These are phyloP conservation scores for Bryoglossum gracile DNA, from an alignment of 495 filamentous ascomycete species.

Conservation along the genomic window DNA sequence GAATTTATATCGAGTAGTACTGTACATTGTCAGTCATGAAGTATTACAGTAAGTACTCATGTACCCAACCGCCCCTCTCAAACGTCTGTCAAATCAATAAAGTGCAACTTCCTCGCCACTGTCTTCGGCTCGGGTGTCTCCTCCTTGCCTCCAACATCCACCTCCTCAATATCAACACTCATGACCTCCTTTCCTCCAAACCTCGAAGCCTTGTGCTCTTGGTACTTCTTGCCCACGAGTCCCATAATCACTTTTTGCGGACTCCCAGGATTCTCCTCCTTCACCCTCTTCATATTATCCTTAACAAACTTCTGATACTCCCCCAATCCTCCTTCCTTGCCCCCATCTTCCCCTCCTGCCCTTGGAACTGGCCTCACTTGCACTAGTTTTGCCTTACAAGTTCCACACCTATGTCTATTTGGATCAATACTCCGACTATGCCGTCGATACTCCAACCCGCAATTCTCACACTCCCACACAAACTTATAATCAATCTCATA, in stretches of 20 bases:
- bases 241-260: conserved; percentile 61
- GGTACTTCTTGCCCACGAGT: conserved; percentile 44
- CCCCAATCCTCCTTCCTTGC: conserved; percentile 23
- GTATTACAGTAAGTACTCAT: too few relatives aligned
- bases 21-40: too few relatives aligned
- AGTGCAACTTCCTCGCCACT: conserved; percentile 1
- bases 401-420: conserved; percentile 55
- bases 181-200: not conserved
- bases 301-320: conserved; percentile 66
- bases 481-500: conserved; percentile 91
- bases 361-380: conserved; percentile 77
- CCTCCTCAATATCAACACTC: conserved; percentile 10
- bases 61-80: too few relatives aligned
- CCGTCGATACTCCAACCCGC: conserved; percentile 59
- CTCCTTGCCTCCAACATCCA: conserved; percentile 10
- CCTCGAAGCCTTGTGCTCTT: conserved; percentile 30
- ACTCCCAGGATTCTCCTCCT: conserved; percentile 40
- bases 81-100: not conserved
- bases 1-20: too few relatives aligned
- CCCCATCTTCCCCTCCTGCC: conserved; percentile 24
- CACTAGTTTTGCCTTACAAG: conserved; percentile 56
- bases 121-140: not conserved
- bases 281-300: conserved; percentile 51
- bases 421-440: conserved; percentile 80
- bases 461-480: conserved; percentile 71